Base-by-base conservation (phyloP, 306 rosid species). In the Castanea mollissima region DNA sequence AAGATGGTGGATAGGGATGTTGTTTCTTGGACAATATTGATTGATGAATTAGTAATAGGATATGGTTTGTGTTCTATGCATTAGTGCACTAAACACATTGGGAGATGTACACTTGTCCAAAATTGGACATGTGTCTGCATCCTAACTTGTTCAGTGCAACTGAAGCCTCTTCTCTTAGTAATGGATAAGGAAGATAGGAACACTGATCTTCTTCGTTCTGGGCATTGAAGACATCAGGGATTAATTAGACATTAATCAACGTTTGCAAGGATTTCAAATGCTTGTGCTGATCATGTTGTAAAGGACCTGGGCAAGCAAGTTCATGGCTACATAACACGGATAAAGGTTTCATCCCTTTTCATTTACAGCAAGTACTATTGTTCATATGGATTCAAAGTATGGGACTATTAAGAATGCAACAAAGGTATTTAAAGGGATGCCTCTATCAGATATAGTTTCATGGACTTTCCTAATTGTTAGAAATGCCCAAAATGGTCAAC, bases 391-490 rank as follows among this genome's bases (percentile, higher is more conserved):
- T 25, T 25, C 27, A 25, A 25, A 25, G 27, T 25, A 25, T 25
- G 27, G 27, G 27, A 25, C 27, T 25, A 25, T 25, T 25, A 25
- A 25, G 27, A 25, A 25, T 25, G 27, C 27, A 25, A 25, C 27
- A 25, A 25, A 25, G 27, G 27, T 25, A 25, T 25, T 25, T 1
- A 32, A 32, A 32, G 35, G 35, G 35, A 32, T 32, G 35, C 88
- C 88, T 72, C 49, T n/a, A 31, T 91, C 90, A 13, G 93, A 90
- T 84, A 80, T 92, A 82, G 89, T 89, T 67, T 87, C 94, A 0
- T 88, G 94, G 93, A 92, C 97, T 73, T 88, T 94, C 82, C 81
- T 92, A 63, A 88, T 90, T 74, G 85, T 78, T 74, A 94, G 97
- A 29, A 71, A 84, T 81, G 91, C 94, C 85, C 97, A 90, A 78